Evolutionary conservation across 83 land plant genomes (phyloP), one percentile per base, ranked within the genome.

Genomic region (Picea abies): DNA sequence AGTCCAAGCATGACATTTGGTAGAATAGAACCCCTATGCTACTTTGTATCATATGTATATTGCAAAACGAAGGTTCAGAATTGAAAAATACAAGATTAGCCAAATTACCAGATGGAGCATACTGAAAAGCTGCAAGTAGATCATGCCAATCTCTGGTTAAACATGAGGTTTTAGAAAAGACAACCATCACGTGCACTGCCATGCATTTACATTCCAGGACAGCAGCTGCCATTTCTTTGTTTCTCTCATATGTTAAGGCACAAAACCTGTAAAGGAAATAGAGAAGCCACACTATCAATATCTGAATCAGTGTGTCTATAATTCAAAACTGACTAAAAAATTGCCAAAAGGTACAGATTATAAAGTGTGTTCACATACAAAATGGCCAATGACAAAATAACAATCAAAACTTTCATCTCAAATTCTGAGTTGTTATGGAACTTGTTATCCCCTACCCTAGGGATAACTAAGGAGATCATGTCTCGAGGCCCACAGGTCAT

Each of bases 181-280:
- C 81, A 32, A 91, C 94, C 84, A 97, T 88, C 89, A 93, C 85
- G 70, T 92, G 92, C 63, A 98, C 97, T 41, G 96, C 92, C 84
- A 89, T 89, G 80, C 96, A 96, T 77, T 95, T 97, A 86, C 93
- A 96, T 68, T 98, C 98, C 60, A 97, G 84, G 35, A 95, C 94
- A 89, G 99, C 97, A 83, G 94, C 88, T 81, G 95, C 90, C 93
- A 90, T 87, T 71, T 96, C 92, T 79, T 92, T 92, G 49, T 71
- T 67, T 80, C 79, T 90, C 86, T n/a, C n/a, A n/a, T n/a, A n/a
- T n/a, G n/a, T n/a, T n/a, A n/a, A n/a, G n/a, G n/a, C n/a, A n/a
- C n/a, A 91, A 86, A 78, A 94, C 86, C 99, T 97, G 86, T 70
- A 79, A 76, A 73, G 37, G 35, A 23, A 61, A 80, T 60, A 8